Conservation (phyloP, 371 early-diverging fungal genomes). For the Dentiscutata heterogama region DNA sequence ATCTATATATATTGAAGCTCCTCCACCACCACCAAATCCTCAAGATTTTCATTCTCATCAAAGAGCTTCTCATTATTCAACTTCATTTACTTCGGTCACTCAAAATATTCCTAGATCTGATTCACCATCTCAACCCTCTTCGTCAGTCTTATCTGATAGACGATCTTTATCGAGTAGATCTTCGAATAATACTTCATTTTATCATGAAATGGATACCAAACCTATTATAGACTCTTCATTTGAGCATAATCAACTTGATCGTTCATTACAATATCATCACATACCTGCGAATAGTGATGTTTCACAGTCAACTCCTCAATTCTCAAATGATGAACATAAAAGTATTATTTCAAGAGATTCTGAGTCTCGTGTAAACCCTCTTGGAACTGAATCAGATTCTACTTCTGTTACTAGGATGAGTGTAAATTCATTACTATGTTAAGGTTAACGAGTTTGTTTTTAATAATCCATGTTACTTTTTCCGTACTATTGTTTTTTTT, state of each 20-base stretch:
- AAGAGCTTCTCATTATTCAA: not conserved
- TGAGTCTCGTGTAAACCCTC: not conserved
- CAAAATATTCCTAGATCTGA: not conserved
- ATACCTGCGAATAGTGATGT: not conserved
- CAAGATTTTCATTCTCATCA: not conserved
- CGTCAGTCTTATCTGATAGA: not conserved
- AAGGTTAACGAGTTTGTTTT: not conserved
- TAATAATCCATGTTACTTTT: too few relatives aligned
- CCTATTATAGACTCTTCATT: not conserved
- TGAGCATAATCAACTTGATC: not conserved
- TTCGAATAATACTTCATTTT: not conserved
- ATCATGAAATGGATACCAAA: not conserved
- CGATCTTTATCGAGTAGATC: not conserved
- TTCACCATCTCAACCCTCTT: not conserved
- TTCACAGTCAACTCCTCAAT: not conserved
- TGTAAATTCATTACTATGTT: conserved; percentile 40
- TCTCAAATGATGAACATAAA: not conserved
- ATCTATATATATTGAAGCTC: not conserved
- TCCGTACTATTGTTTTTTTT: too few relatives aligned
- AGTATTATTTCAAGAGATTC: not conserved
- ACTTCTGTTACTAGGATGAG: conserved; percentile 19
- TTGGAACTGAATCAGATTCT: not conserved
- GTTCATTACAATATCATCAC: not conserved
- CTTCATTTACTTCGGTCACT: not conserved
- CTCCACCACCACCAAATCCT: too few relatives aligned